A percentile compares a stretch with the other conserved stretches of the same genome.
phyloP scores from a whole-genome alignment of 768 basidiomycete genomes.

The Coprinopsis sp. region DNA sequence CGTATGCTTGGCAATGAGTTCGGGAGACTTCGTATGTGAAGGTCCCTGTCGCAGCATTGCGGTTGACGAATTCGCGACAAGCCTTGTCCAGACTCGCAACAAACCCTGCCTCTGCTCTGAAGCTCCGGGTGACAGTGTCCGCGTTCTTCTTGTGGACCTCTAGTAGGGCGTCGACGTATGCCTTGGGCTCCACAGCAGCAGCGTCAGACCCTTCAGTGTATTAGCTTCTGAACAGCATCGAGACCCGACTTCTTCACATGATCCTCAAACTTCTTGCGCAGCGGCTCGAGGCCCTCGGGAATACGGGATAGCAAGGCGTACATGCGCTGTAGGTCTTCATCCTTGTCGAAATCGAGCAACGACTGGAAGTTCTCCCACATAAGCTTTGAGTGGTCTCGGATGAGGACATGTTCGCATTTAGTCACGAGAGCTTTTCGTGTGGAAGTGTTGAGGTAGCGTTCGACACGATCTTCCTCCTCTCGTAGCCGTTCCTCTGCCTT shows the following conservation, averaged over 20 bases:
- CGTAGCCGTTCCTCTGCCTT: slow-evolving; percentile 91
- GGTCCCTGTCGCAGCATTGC: slow-evolving; percentile 90
- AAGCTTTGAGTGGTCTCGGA: slow-evolving; percentile 80
- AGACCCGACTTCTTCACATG: slow-evolving; percentile 94
- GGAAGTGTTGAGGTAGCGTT: slow-evolving; percentile 87
- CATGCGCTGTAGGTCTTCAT: slow-evolving; percentile 96
- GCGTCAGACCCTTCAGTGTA: slow-evolving; percentile 54
- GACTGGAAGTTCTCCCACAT: slow-evolving; percentile 97
- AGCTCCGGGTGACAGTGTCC: slow-evolving; percentile 86
- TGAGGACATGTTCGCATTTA: slow-evolving; percentile 92
- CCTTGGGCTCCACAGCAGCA: slow-evolving; percentile 84
- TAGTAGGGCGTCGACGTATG: slow-evolving; percentile 90
- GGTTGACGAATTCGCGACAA: slow-evolving; percentile 94
- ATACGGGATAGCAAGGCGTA: slow-evolving; percentile 91
- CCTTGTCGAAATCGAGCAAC: slow-evolving; percentile 89
- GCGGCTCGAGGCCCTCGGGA: slow-evolving; percentile 85
- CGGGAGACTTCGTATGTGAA: slow-evolving; percentile 88
- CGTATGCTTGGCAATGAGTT: slow-evolving; percentile 90
- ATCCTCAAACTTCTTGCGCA: slow-evolving; percentile 90
- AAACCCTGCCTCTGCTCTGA: slow-evolving; percentile 94
- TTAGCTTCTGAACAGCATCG: slow-evolving; percentile 74
- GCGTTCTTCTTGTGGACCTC: slow-evolving; percentile 93
- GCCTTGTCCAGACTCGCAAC: slow-evolving; percentile 95
- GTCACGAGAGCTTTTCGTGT: slow-evolving; percentile 82
- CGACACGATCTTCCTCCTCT: slow-evolving; percentile 95